These are phyloP conservation scores for Cutaneotrichosporon dermatis DNA, from an alignment of 1,284 basidiomycete genomes.

Conservation along the genomic window DNA sequence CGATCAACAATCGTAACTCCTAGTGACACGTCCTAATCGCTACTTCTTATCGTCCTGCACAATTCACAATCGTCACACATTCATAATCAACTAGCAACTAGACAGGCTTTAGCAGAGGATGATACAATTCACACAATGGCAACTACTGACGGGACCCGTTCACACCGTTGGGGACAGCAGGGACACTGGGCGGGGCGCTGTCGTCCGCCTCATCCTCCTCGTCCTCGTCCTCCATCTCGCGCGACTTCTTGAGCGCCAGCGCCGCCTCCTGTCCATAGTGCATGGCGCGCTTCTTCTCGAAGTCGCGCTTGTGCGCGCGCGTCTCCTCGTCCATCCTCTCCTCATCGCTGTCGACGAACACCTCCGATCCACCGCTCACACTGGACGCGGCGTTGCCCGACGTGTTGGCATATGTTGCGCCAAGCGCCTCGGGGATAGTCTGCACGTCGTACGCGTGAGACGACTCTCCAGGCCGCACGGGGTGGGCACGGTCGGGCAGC, in stretches of 20 bases:
- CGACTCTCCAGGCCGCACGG: conserved; percentile 38
- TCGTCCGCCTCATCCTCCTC: conserved; percentile 29
- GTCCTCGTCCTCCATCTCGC: conserved; percentile 37
- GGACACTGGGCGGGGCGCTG: conserved; percentile 2
- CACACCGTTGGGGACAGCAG: conserved; percentile 6
- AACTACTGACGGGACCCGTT: conserved; percentile 4
- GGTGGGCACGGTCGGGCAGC: conserved; percentile 34
- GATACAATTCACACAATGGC: background rate
- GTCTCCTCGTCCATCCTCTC: conserved; percentile 89
- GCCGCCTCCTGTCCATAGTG: conserved; percentile 90
- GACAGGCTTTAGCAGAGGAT: background rate
- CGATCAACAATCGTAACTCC: too few species aligned
- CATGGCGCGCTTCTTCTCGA: conserved; percentile 71
- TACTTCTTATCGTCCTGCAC: too few species aligned
- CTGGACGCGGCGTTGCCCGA: conserved; percentile 31
- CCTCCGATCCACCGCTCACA: conserved; percentile 24
- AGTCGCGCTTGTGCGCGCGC: conserved; percentile 73
- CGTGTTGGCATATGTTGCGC: conserved; percentile 45
- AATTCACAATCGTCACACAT: background rate
- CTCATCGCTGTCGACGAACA: conserved; percentile 59
- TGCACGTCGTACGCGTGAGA: conserved; percentile 19
- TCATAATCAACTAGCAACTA: background rate
- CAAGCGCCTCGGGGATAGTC: conserved; percentile 54
- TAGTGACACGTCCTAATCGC: too few species aligned
- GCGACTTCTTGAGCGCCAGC: conserved; percentile 66